A percentile compares a stretch with the other conserved stretches of the same genome.
Evolutionary conservation across 2,329 filamentous ascomycete genomes (phyloP).

Genomic region (Penicillium sp.): DNA sequence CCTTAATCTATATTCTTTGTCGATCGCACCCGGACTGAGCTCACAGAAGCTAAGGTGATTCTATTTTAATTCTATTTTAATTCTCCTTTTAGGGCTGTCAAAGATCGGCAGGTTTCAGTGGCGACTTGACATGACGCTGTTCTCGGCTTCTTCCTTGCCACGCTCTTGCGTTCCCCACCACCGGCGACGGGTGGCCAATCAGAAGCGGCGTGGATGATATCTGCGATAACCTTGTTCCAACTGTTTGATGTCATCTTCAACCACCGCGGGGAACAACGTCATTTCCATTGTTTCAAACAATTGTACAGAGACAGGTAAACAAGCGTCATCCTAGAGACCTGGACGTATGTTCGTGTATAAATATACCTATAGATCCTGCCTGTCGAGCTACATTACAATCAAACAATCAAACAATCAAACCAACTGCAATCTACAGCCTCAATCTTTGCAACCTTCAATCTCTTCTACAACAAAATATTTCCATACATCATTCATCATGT

Average conservation of each 20-base stretch:
- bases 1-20: not conserved
- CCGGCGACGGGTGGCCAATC: not conserved
- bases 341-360: not conserved
- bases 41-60: not conserved
- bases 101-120: not conserved
- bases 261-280: not conserved
- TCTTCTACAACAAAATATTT: not conserved
- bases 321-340: too few species aligned
- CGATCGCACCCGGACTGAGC: not conserved
- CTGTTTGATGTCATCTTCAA: not conserved
- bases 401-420: not conserved
- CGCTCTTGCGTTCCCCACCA: not conserved
- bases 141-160: not conserved
- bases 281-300: not conserved
- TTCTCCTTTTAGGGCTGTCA: not conserved
- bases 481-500: slow-evolving; percentile 13
- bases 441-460: not conserved
- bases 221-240: not conserved
- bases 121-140: not conserved
- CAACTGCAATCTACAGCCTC: not conserved
- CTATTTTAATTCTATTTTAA: not conserved
- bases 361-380: not conserved
- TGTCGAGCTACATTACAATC: too few species aligned
- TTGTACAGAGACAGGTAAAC: not conserved
- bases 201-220: not conserved